phyloP scores from a whole-genome alignment of 2,329 filamentous ascomycete species.

The Fusarium gaditjirri region DNA sequence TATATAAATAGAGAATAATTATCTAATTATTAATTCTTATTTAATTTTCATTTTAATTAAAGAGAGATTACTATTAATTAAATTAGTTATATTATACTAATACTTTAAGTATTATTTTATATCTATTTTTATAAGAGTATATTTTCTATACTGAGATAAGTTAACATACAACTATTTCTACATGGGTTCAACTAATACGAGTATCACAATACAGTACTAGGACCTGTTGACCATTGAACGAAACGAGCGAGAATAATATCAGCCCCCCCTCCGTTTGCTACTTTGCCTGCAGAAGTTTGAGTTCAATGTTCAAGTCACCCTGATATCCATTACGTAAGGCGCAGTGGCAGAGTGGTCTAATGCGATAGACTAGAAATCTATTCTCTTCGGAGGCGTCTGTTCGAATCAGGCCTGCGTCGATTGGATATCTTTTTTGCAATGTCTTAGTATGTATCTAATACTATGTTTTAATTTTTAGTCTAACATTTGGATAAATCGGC shows the following conservation, averaged over 20 bases:
- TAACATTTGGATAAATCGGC: accelerated
- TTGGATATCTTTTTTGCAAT: neutral
- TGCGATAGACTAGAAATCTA: constrained; percentile 6
- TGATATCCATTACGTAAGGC: neutral
- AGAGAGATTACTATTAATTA: too few relatives aligned
- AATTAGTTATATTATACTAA: too few relatives aligned
- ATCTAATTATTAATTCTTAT: too few relatives aligned
- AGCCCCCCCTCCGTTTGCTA: accelerated
- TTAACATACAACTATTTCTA: accelerated
- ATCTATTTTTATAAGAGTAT: accelerated
- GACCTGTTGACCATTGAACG: accelerated
- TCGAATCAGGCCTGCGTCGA: constrained; percentile 4
- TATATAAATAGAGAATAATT: too few relatives aligned
- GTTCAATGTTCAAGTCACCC: accelerated
- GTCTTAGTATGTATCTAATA: accelerated
- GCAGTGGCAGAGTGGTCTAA: constrained; percentile 8
- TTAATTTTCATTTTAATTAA: too few relatives aligned
- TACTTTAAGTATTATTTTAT: accelerated
- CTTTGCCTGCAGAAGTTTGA: accelerated
- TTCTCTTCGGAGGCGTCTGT: neutral
- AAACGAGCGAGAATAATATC: too few relatives aligned
- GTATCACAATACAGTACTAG: accelerated
- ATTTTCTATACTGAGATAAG: accelerated
- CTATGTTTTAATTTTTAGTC: neutral
- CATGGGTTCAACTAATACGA: accelerated